A percentile compares a stretch with the other conserved stretches of the same genome.
Evolutionary conservation across 768 basidiomycete species (phyloP).

Genomic region (Paxillus involutus): DNA sequence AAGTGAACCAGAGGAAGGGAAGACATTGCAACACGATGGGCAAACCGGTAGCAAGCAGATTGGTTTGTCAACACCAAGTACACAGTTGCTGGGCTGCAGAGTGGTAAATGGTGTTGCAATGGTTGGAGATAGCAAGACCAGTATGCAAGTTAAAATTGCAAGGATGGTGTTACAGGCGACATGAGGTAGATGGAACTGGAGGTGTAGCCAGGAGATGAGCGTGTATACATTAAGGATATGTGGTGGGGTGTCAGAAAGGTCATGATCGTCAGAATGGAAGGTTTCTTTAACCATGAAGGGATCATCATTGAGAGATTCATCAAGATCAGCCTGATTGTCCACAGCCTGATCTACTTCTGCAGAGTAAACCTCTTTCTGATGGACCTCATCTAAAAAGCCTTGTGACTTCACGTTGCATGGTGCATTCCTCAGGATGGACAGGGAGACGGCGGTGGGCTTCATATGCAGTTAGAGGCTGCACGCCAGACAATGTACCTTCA

Average conservation of each 20-base stretch:
- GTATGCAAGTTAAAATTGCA: slow-evolving; percentile 11
- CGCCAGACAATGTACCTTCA: not conserved
- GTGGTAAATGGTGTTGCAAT: slow-evolving; percentile 17
- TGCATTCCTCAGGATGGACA: not conserved
- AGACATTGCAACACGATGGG: slow-evolving; percentile 20
- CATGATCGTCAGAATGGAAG: slow-evolving; percentile 3
- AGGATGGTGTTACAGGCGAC: slow-evolving; percentile 26
- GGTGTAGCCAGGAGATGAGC: slow-evolving; percentile 27
- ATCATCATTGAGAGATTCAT: not conserved
- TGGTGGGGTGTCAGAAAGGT: slow-evolving; percentile 10
- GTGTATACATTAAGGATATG: slow-evolving; percentile 23
- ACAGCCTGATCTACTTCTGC: not conserved
- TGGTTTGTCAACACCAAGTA: slow-evolving; percentile 14
- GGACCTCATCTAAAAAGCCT: not conserved
- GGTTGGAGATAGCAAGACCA: slow-evolving; percentile 1
- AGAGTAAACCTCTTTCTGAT: not conserved
- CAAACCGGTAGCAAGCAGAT: slow-evolving; percentile 23
- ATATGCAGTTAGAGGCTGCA: not conserved
- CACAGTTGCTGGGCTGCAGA: slow-evolving; percentile 15
- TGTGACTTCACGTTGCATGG: not conserved
- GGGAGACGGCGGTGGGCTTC: not conserved
- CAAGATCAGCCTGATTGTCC: not conserved
- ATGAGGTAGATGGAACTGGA: slow-evolving; percentile 26
- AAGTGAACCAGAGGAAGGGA: not conserved
- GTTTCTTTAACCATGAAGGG: not conserved